These are phyloP conservation scores for Acacia pycnantha DNA, from an alignment of 331 rosid species.

Conservation along the genomic window DNA sequence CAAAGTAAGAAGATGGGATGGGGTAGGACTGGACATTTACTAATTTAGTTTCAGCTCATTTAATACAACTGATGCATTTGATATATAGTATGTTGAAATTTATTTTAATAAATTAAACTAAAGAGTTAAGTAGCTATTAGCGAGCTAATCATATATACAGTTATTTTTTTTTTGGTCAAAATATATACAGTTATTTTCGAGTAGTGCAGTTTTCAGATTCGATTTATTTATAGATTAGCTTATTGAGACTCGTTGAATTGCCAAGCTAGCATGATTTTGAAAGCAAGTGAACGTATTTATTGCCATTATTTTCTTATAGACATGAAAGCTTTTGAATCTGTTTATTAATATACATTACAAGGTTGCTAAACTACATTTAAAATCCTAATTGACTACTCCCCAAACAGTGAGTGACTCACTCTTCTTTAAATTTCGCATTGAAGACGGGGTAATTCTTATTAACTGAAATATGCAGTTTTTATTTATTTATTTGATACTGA, in stretches of 20 bases:
- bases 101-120: not conserved
- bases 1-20: not conserved
- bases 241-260: not conserved
- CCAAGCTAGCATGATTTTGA: not conserved
- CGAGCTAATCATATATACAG: not conserved
- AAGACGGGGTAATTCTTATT: not conserved
- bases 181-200: not conserved
- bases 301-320: not conserved
- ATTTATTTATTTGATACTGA: not conserved
- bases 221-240: not conserved
- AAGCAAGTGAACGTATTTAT: not conserved
- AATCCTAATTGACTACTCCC: not conserved
- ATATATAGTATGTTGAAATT: not conserved
- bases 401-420: not conserved
- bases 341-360: not conserved
- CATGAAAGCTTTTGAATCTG: not conserved
- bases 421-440: not conserved
- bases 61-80: not conserved
- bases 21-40: not conserved
- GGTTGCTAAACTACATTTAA: constrained; percentile 6
- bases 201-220: not conserved
- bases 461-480: not conserved
- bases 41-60: not conserved
- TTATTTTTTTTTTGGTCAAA: too few species aligned
- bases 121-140: not conserved